Evolutionary conservation across 257 asterid genomes (phyloP), one percentile per base, ranked within the genome.

Genomic region (Solanum ossicruentum): DNA sequence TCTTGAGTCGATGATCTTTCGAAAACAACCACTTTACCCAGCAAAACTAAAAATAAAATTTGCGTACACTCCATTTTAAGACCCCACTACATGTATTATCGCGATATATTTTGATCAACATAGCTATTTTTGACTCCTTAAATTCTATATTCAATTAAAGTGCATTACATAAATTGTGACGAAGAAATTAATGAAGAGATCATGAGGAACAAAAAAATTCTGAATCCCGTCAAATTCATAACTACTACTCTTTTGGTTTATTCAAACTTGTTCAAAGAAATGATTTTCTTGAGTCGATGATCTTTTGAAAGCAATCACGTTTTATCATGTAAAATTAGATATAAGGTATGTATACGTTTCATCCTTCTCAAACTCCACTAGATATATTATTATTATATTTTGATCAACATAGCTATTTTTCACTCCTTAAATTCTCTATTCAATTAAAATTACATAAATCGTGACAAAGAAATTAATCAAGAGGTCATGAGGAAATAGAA

Each of bases 301-400:
- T 26, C n/a, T 65, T 65, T 65, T 4, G 1, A 26, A 63, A 12
- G 12, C 4, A 23, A 12, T 12, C 1, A 2, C 41, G 36, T 32
- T 23, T 5, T 56, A 56, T 4, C 61, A 1, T 4, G 18, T 18
- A 17, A 6, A 17, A 3, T 7, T 7, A 56, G 3, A 3, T 0
- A 8, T 17, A 56, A 56, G 21, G 3, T 52, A 0, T 23, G 28
- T 4, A 8, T 23, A 11, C 2, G 12, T 0, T 12, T 1, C 41
- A 12, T 1, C 1, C 3, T 0, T 0, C 13, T 2, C 10, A 63
- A 0, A 63, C 2, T 16, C 41, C 0, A 26, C 18, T 26, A 3
- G 2, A 65, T 61, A 61, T 13, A 4, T 61, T 23, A 61, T 65
- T 32, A 32, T 3, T 32, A 3, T 32, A 28, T 65, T 12, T 65